Evolutionary conservation across 768 basidiomycete species (phyloP).

Genomic region (Psilocybe sp.): DNA sequence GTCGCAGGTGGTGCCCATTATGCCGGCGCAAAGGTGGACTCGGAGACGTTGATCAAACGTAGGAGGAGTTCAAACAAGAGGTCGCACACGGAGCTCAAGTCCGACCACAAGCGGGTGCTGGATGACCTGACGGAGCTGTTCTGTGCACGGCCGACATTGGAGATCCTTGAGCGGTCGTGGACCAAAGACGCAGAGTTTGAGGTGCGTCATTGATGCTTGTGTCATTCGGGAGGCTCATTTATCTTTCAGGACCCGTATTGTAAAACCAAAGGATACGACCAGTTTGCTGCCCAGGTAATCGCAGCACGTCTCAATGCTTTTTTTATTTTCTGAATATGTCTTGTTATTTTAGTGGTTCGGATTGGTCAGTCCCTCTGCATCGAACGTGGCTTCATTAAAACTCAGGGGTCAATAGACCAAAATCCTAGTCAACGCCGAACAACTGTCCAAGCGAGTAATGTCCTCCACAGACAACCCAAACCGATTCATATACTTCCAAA

Average conservation of each 20-base stretch:
- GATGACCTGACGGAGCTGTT: slow-evolving; percentile 60
- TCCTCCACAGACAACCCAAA: slow-evolving; percentile 58
- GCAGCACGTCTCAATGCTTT: slow-evolving; percentile 17
- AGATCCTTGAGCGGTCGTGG: slow-evolving; percentile 55
- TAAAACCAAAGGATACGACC: slow-evolving; percentile 44
- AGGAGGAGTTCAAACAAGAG: slow-evolving; percentile 33
- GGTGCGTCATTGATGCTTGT: slow-evolving; percentile 24
- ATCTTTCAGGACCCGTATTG: slow-evolving; percentile 43
- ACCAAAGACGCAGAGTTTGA: slow-evolving; percentile 53
- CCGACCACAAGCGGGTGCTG: slow-evolving; percentile 45
- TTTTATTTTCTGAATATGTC: neutral
- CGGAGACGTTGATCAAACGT: slow-evolving; percentile 29
- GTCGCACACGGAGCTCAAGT: slow-evolving; percentile 34
- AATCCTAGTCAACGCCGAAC: slow-evolving; percentile 48
- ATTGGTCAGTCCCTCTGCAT: slow-evolving; percentile 34
- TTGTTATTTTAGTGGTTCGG: slow-evolving; percentile 42
- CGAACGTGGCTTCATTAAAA: neutral
- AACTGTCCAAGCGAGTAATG: slow-evolving; percentile 51
- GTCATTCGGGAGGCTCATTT: neutral
- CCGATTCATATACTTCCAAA: slow-evolving; percentile 57
- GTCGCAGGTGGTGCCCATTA: slow-evolving; percentile 65
- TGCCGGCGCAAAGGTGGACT: slow-evolving; percentile 45
- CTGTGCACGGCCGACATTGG: slow-evolving; percentile 47
- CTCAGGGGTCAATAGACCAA: slow-evolving; percentile 40
- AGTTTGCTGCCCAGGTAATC: slow-evolving; percentile 52